These are phyloP conservation scores for Linderniella brevidens DNA, from an alignment of 257 asterid species.

Conservation along the genomic window DNA sequence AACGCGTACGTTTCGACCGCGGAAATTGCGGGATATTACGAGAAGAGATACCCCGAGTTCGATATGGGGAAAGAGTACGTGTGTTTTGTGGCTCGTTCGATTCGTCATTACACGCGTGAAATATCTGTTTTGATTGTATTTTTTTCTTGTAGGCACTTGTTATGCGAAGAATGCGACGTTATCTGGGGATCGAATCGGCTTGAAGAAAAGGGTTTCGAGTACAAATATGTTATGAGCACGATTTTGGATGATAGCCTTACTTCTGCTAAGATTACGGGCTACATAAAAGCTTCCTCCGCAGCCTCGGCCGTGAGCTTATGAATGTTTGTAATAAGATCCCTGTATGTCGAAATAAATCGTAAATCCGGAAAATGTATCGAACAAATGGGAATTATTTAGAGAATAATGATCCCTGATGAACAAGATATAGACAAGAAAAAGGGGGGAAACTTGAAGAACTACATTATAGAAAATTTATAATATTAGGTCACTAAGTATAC, in stretches of 20 bases:
- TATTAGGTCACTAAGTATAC: too few relatives aligned
- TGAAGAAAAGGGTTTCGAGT: conserved; percentile 12
- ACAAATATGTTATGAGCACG: conserved; percentile 9
- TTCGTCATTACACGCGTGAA: not conserved
- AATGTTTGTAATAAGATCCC: too few relatives aligned
- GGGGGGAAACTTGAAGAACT: too few relatives aligned
- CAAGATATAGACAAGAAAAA: too few relatives aligned
- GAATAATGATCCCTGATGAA: too few relatives aligned
- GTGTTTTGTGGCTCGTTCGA: not conserved
- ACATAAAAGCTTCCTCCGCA: too few relatives aligned
- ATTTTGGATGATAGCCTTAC: conserved; percentile 12
- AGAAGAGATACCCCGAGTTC: conserved; percentile 8
- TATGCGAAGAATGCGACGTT: conserved; percentile 5
- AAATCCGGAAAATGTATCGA: too few relatives aligned
- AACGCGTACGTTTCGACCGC: conserved; percentile 8
- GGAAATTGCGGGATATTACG: conserved; percentile 10
- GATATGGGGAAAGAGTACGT: conserved; percentile 8
- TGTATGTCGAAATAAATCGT: too few relatives aligned
- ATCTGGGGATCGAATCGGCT: conserved; percentile 14
- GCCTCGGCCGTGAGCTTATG: too few relatives aligned
- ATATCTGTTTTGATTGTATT: not conserved
- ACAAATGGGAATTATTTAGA: too few relatives aligned
- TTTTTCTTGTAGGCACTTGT: conserved; percentile 9
- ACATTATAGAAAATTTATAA: too few relatives aligned
- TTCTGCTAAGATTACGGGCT: conserved; percentile 2